phyloP scores from a whole-genome alignment of 208 protist species.

The Leishmania major region DNA sequence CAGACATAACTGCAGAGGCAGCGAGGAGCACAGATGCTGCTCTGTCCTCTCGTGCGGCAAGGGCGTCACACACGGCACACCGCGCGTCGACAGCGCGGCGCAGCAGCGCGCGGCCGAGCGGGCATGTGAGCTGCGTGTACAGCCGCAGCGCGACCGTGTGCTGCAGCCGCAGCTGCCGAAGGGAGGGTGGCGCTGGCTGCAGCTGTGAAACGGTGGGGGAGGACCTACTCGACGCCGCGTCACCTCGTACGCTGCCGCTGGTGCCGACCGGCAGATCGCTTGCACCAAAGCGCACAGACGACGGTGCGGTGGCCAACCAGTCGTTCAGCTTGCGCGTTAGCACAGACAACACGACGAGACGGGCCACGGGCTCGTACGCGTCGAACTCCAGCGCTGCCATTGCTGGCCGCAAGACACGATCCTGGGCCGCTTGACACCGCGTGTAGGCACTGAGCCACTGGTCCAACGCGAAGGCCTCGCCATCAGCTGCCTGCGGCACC shows the following conservation, averaged over 20 bases:
- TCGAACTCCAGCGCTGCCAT: constrained; percentile 67
- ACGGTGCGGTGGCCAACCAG: constrained; percentile 14
- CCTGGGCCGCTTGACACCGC: constrained; percentile 33
- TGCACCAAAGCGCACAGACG: constrained; percentile 4
- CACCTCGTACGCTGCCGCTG: background rate
- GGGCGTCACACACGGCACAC: constrained; percentile 19
- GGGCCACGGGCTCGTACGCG: constrained; percentile 43
- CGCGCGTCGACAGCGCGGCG: constrained; percentile 18
- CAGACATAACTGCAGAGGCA: background rate
- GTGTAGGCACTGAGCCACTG: constrained; percentile 15
- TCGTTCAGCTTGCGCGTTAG: constrained; percentile 29
- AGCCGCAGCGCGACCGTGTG: constrained; percentile 30
- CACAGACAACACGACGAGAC: constrained; percentile 40
- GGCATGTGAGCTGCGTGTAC: constrained; percentile 35
- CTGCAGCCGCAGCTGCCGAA: constrained; percentile 22
- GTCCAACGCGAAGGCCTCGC: background rate
- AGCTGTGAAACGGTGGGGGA: background rate
- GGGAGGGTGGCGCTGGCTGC: background rate
- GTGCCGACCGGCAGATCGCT: background rate
- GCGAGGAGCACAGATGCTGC: constrained; percentile 1
- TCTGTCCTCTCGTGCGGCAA: constrained; percentile 16
- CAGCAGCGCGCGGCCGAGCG: constrained; percentile 16
- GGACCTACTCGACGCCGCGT: background rate
- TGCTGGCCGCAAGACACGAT: constrained; percentile 56
- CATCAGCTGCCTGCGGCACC: background rate